phyloP scores from a whole-genome alignment of 192 early-diverging fungal genomes.

The Phycomyces blakesleeanus region DNA sequence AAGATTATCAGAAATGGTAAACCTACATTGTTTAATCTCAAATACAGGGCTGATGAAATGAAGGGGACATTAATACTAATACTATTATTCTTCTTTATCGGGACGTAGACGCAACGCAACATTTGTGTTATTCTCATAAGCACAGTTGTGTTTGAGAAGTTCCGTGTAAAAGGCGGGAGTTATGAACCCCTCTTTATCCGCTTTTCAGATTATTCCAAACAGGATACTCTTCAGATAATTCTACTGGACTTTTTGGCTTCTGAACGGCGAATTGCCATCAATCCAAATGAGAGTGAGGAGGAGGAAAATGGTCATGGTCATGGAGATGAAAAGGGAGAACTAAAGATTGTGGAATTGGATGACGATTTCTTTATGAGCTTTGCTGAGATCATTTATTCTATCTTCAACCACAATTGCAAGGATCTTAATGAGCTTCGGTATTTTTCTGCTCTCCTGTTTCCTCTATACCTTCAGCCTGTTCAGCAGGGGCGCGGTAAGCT shows the following conservation, averaged over 20 bases:
- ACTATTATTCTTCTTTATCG: background rate
- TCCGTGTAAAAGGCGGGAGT: slow-evolving; percentile 62
- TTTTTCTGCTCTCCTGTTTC: slow-evolving; percentile 75
- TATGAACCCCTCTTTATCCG: slow-evolving; percentile 61
- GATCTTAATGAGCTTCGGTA: slow-evolving; percentile 88
- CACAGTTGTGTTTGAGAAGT: slow-evolving; percentile 73
- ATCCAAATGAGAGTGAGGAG: background rate
- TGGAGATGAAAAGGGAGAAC: slow-evolving; percentile 9
- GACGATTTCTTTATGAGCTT: slow-evolving; percentile 65
- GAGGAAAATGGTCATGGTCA: slow-evolving; percentile 2
- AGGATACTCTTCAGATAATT: slow-evolving; percentile 71
- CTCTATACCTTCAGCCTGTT: slow-evolving; percentile 86
- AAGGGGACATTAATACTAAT: no score
- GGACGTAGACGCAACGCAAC: slow-evolving; percentile 41
- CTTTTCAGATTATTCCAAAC: slow-evolving; percentile 74
- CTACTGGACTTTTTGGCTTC: slow-evolving; percentile 55
- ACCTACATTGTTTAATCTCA: background rate
- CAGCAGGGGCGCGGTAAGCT: slow-evolving; percentile 60
- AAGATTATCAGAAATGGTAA: slow-evolving; percentile 67
- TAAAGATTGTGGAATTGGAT: slow-evolving; percentile 30
- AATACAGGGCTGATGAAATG: background rate
- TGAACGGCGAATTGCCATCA: background rate
- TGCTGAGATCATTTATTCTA: slow-evolving; percentile 75
- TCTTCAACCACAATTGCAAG: slow-evolving; percentile 74
- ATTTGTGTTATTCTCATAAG: slow-evolving; percentile 73